Evolutionary conservation across 2,329 filamentous ascomycete genomes (phyloP).

Genomic region (Orbilia oligospora): DNA sequence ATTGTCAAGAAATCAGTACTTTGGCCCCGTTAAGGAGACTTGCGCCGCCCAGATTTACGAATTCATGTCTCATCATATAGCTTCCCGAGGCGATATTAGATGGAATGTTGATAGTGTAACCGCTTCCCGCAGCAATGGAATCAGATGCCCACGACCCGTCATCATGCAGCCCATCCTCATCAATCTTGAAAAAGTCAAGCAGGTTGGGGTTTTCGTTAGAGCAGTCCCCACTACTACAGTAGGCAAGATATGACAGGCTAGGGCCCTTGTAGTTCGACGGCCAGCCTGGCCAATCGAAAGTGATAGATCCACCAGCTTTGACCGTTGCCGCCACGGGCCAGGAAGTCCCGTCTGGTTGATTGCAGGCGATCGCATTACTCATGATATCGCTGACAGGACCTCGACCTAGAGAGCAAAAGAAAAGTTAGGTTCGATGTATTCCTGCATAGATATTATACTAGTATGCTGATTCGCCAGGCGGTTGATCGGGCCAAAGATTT

Average conservation of each 20-base stretch:
- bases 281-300: constrained; percentile 38
- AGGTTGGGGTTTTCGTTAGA: constrained; percentile 22
- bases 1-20: background rate
- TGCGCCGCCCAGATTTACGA: constrained; percentile 33
- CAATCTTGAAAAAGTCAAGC: constrained; percentile 53
- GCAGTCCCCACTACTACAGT: constrained; percentile 34
- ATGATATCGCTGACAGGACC: constrained; percentile 42
- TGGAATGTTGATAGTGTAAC: constrained; percentile 34
- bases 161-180: constrained; percentile 31
- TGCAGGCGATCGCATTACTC: constrained; percentile 40
- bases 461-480: too few relatives aligned
- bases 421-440: constrained; percentile 1
- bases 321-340: constrained; percentile 37
- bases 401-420: background rate
- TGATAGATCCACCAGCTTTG: constrained; percentile 32
- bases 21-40: constrained; percentile 31
- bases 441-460: too few relatives aligned
- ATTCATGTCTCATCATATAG: constrained; percentile 50
- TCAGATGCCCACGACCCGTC: constrained; percentile 43
- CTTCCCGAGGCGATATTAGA: constrained; percentile 27
- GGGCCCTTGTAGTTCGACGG: constrained; percentile 39
- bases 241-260: constrained; percentile 48
- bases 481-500: background rate
- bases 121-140: constrained; percentile 19
- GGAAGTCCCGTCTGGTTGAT: constrained; percentile 35